A percentile compares a stretch with the other conserved stretches of the same genome.
These are phyloP conservation scores for Pichia terricola DNA, from an alignment of 1,139 yeast genomes.

Conservation along the genomic window DNA sequence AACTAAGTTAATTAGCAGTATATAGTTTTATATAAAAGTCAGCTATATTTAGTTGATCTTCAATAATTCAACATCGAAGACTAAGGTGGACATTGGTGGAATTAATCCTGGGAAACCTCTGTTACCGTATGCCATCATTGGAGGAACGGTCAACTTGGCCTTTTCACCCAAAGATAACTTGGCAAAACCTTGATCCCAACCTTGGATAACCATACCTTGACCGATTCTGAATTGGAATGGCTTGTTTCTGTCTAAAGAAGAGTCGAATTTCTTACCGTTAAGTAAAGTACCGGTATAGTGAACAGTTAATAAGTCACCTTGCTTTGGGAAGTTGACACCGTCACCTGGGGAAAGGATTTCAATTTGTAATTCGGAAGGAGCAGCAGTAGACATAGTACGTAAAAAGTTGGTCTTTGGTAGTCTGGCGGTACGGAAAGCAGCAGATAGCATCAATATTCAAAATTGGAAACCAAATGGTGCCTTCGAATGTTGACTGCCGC, in stretches of 20 bases:
- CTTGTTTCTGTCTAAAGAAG: constrained; percentile 86
- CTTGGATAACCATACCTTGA: constrained; percentile 90
- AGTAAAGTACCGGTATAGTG: constrained; percentile 94
- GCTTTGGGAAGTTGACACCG: constrained; percentile 74
- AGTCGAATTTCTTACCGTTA: constrained; percentile 91
- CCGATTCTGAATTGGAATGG: constrained; percentile 93
- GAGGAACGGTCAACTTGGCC: constrained; percentile 86
- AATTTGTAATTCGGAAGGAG: constrained; percentile 19
- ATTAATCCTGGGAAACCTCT: constrained; percentile 95
- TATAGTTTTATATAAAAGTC: too few relatives aligned
- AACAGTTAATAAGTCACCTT: constrained; percentile 81
- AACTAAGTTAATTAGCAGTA: too few relatives aligned
- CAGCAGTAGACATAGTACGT: constrained; percentile 7
- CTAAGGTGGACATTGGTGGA: constrained; percentile 91
- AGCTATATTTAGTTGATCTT: constrained; percentile 46
- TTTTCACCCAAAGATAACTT: constrained; percentile 86
- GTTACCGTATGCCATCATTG: constrained; percentile 86
- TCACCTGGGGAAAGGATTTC: constrained; percentile 41
- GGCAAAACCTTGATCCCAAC: constrained; percentile 94
- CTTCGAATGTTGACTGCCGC: too few relatives aligned
- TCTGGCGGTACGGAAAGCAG: neutral
- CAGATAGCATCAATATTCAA: constrained; percentile 5
- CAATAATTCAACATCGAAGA: constrained; percentile 86
- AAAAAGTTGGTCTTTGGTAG: neutral
- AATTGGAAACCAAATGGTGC: neutral